phyloP scores from a whole-genome alignment of 345 rosid genomes.

The Eucalyptus shirleyi region DNA sequence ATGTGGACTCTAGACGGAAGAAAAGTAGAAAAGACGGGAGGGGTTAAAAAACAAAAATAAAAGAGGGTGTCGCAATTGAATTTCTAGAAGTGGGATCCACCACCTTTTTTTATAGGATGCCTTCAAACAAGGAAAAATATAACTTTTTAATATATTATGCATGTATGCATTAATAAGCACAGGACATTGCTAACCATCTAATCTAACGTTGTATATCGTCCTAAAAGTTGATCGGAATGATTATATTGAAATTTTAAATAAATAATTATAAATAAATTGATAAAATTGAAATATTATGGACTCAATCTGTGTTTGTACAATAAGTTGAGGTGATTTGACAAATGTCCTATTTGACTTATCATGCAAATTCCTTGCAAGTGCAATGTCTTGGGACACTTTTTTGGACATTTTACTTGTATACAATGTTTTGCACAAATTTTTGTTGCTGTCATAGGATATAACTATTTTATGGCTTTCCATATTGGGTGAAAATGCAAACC shows the following conservation, averaged over 20 bases:
- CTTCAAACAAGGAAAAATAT: neutral
- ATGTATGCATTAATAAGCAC: neutral
- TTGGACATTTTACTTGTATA: neutral
- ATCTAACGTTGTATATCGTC: no score
- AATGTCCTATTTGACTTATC: neutral
- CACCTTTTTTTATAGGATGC: neutral
- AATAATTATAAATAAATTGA: neutral
- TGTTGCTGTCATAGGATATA: neutral
- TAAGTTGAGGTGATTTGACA: neutral
- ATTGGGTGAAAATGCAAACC: neutral
- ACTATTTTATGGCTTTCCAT: neutral
- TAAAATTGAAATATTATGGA: neutral
- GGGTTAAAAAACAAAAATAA: neutral
- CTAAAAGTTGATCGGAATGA: fast-evolving
- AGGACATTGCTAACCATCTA: neutral
- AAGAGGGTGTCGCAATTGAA: neutral
- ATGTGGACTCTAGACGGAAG: neutral
- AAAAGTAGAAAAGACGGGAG: neutral
- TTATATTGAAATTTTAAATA: fast-evolving
- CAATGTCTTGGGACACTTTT: neutral
- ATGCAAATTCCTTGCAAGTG: neutral
- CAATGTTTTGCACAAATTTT: neutral
- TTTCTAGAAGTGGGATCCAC: conserved; percentile 8
- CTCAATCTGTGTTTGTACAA: fast-evolving
- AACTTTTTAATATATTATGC: neutral